A percentile compares a stretch with the other conserved stretches of the same genome.
Conservation (phyloP, 2,329 filamentous ascomycete species). For the Colletotrichum godetiae region DNA sequence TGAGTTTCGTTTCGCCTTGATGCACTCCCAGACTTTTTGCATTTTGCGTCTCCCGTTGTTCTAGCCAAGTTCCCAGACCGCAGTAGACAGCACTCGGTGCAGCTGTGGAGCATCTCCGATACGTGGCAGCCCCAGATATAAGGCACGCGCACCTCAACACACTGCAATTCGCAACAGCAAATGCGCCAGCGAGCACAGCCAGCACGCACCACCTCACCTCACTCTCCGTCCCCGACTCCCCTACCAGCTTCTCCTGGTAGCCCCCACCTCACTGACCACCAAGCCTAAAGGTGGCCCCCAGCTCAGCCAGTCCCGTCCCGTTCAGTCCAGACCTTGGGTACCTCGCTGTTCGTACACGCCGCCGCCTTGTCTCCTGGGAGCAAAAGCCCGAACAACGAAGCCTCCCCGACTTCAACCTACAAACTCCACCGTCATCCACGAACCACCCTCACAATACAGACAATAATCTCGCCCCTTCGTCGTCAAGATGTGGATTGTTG, state of each 20-base stretch:
- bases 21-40: not conserved
- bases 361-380: constrained; percentile 23
- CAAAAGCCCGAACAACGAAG: constrained; percentile 30
- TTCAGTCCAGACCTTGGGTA: constrained; percentile 1
- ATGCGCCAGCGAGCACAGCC: constrained; percentile 5
- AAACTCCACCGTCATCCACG: constrained; percentile 30
- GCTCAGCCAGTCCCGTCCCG: constrained; percentile 9
- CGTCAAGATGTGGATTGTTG: constrained; percentile 86
- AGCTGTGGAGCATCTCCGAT: constrained; percentile 18
- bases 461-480: constrained; percentile 32
- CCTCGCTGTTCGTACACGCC: not conserved
- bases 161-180: constrained; percentile 1
- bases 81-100: not conserved
- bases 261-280: too few relatives aligned
- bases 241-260: too few relatives aligned
- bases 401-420: constrained; percentile 24
- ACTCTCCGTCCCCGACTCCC: too few relatives aligned
- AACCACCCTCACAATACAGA: constrained; percentile 23
- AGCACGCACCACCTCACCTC: constrained; percentile 7
- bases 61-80: not conserved
- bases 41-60: not conserved
- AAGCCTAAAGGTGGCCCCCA: not conserved
- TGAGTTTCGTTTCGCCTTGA: constrained; percentile 15
- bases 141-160: constrained; percentile 14
- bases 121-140: constrained; percentile 7